Evolutionary conservation across 306 rosid genomes (phyloP).

Genomic region (Sicyos baderoa): DNA sequence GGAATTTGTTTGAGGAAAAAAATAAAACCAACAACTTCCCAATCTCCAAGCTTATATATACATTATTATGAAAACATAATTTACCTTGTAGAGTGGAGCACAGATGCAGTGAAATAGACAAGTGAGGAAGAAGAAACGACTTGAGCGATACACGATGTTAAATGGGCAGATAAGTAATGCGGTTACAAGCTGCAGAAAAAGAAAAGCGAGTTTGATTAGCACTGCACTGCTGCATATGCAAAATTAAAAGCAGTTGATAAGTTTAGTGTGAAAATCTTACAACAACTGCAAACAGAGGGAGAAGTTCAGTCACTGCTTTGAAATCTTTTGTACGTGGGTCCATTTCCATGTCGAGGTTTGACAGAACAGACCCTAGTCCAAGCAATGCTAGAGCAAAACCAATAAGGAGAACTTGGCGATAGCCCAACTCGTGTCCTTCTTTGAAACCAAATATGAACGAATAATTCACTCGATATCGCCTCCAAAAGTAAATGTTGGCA

Average conservation of each 20-base stretch:
- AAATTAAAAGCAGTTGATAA: not conserved
- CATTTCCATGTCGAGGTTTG: constrained; percentile 66
- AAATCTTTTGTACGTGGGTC: constrained; percentile 42
- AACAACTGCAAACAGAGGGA: constrained; percentile 46
- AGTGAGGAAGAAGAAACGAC: constrained; percentile 54
- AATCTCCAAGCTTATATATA: not conserved
- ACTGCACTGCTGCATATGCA: not conserved
- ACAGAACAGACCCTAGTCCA: constrained; percentile 50
- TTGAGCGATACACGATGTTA: constrained; percentile 47
- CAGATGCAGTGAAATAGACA: constrained; percentile 46
- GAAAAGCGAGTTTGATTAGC: not conserved
- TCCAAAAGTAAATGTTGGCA: constrained; percentile 47
- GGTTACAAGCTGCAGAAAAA: constrained; percentile 31
- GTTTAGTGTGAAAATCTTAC: constrained; percentile 30
- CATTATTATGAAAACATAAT: not conserved
- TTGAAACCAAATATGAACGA: constrained; percentile 74
- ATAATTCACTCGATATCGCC: constrained; percentile 48
- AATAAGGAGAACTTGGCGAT: constrained; percentile 40
- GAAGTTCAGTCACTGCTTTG: constrained; percentile 44
- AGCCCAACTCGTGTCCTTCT: constrained; percentile 51
- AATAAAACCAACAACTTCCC: not conserved
- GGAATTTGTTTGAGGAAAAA: not conserved
- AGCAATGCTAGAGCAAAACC: constrained; percentile 38
- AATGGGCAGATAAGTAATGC: constrained; percentile 42
- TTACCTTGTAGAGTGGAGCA: constrained; percentile 65